Conservation (phyloP, 805 yeast species). For the Pichia occidentalis region DNA sequence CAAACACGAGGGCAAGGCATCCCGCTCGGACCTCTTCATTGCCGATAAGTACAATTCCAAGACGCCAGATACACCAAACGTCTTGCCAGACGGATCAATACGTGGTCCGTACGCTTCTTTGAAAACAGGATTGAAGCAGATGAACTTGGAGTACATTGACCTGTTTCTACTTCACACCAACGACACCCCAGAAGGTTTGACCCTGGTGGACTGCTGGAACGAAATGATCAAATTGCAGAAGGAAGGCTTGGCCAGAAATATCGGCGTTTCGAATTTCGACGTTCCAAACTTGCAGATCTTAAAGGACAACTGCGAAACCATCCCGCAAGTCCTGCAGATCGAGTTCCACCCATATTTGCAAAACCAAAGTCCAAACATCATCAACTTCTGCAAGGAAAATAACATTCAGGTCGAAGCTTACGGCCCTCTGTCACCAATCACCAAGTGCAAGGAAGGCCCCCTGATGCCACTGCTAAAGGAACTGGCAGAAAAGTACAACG, state of each 20-base stretch:
- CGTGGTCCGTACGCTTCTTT: constrained; percentile 43
- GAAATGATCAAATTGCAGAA: constrained; percentile 42
- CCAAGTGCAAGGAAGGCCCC: constrained; percentile 27
- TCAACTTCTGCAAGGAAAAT: constrained; percentile 31
- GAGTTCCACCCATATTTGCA: constrained; percentile 62
- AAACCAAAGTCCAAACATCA: constrained; percentile 48
- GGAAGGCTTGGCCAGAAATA: constrained; percentile 43
- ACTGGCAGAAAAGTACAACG: constrained; percentile 32
- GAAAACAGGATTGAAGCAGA: constrained; percentile 37
- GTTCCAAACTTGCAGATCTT: constrained; percentile 40
- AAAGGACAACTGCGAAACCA: constrained; percentile 31
- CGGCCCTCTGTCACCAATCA: constrained; percentile 40
- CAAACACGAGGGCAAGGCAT: constrained; percentile 21
- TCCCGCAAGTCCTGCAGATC: constrained; percentile 57
- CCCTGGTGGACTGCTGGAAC: constrained; percentile 41
- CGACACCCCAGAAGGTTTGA: constrained; percentile 32
- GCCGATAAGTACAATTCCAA: constrained; percentile 49
- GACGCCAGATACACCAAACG: constrained; percentile 1
- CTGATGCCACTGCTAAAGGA: constrained; percentile 29
- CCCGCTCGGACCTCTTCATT: constrained; percentile 43
- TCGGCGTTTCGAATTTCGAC: constrained; percentile 50
- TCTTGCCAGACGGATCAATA: constrained; percentile 19
- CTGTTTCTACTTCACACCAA: constrained; percentile 57
- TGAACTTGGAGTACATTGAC: constrained; percentile 50
- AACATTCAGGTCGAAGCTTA: constrained; percentile 38